Conservation (phyloP, 768 basidiomycete species). For the Galerina marginata region DNA sequence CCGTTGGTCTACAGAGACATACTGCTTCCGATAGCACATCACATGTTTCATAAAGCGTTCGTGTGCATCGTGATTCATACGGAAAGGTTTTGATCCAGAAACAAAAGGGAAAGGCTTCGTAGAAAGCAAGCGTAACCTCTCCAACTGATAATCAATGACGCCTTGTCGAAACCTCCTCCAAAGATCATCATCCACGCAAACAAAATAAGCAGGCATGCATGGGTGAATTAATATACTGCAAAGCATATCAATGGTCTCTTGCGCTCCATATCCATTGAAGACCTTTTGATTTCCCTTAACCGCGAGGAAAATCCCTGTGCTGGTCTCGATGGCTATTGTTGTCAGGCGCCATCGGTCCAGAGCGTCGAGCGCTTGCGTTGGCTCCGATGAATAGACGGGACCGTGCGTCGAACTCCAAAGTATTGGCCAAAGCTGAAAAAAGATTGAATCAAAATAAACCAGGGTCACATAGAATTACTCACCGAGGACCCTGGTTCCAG, state of each 20-base stretch:
- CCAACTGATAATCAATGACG: neutral
- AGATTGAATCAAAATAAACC: too few relatives aligned
- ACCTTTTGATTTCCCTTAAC: neutral
- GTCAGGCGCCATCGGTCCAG: neutral
- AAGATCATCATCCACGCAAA: neutral
- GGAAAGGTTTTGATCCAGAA: neutral
- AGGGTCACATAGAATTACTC: too few relatives aligned
- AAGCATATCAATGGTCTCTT: neutral
- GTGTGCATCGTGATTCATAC: neutral
- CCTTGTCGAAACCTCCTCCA: neutral
- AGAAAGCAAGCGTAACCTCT: neutral
- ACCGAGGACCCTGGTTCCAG: too few relatives aligned
- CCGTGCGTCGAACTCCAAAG: neutral
- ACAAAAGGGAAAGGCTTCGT: neutral
- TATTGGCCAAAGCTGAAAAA: neutral
- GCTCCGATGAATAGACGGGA: neutral
- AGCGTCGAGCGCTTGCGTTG: too few relatives aligned
- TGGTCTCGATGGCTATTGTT: neutral
- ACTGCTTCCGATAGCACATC: neutral
- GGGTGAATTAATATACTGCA: neutral
- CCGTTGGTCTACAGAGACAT: neutral
- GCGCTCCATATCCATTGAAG: neutral
- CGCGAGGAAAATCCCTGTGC: neutral
- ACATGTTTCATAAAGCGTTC: neutral
- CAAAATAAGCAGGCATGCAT: neutral